phyloP scores from a whole-genome alignment of 306 rosid species.

The Rosa multiflora region DNA sequence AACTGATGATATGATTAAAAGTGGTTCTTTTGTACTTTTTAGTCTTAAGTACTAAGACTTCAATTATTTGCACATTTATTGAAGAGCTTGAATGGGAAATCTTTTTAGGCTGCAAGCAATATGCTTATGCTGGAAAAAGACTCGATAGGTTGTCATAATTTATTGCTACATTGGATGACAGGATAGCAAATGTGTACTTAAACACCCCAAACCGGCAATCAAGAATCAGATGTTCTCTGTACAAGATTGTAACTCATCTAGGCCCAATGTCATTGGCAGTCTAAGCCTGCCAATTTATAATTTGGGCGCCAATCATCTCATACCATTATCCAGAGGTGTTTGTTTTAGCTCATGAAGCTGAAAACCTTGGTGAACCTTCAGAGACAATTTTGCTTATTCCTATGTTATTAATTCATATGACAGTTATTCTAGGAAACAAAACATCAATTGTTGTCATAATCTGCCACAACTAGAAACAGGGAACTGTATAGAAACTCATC shows the following conservation, averaged over 20 bases:
- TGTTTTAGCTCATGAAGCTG: conserved; percentile 58
- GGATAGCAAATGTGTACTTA: conserved; percentile 79
- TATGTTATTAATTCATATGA: conserved; percentile 19
- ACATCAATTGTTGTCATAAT: neutral
- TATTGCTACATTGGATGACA: conserved; percentile 62
- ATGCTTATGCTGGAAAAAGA: conserved; percentile 4
- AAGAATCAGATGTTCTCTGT: conserved; percentile 56
- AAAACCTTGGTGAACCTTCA: conserved; percentile 60
- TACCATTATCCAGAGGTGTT: conserved; percentile 42
- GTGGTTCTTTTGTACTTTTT: neutral
- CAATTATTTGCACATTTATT: neutral
- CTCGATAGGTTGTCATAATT: conserved; percentile 50
- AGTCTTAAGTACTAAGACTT: neutral
- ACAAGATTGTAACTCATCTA: conserved; percentile 50
- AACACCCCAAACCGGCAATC: conserved; percentile 60
- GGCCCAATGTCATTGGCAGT: conserved; percentile 55
- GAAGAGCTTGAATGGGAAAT: neutral
- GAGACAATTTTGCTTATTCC: conserved; percentile 33
- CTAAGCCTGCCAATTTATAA: conserved; percentile 41
- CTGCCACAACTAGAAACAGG: neutral
- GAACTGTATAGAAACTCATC: neutral
- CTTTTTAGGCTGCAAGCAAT: conserved; percentile 4
- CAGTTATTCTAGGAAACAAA: neutral
- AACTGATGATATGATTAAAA: neutral
- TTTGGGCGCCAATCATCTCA: conserved; percentile 39